Evolutionary conservation across 208 protist genomes (phyloP), one percentile per base, ranked within the genome.

Genomic region (Crithidia fasciculata): DNA sequence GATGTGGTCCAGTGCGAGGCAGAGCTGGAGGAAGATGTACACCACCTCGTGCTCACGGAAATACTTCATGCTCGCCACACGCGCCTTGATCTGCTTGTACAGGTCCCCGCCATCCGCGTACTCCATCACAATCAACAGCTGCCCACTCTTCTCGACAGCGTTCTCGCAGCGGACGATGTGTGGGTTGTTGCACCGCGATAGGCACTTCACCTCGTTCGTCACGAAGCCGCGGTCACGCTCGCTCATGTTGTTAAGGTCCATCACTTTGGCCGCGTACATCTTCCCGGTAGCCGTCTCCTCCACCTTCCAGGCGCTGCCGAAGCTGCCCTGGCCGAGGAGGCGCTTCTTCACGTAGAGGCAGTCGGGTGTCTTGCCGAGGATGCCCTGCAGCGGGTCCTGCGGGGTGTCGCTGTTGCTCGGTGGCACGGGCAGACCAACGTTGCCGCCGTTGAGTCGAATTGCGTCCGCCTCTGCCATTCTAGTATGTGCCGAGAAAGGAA

Each of bases 191-290:
- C 94, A 92, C 8, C 86, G 80, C 15, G 88, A 90, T 39, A 98
- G 91, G 54, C 97, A 88, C 70, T 94, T 90, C 37, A 97, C 91
- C 77, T 98, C 96, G 69, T 98, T 98, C 44, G 89, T 94, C 8
- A 96, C 95, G 68, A 98, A 97, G 37, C 87, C 87, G 39, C 91
- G 81, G 58, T 98, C 96, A 73, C 95, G 95, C 41, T 80, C 74
- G 50, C 70, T 87, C 94, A 97, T 97, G 54, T 82, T 91, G 58
- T 90, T 88, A 8, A 96, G 79, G 72, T 96, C 87, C 74, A 98
- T 98, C 66, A 98, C 88, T 82, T 98, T 98, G 0, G 95, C 88
- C 2, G 97, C 95, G 66, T 85, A 84, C 57, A 89, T 81, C 19
- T 67, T 64, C 10, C 83, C 90, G 4, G 95, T 95, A n/a, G 70